Conservation (phyloP, 2,329 filamentous ascomycete species). For the Colletotrichum sidae region DNA sequence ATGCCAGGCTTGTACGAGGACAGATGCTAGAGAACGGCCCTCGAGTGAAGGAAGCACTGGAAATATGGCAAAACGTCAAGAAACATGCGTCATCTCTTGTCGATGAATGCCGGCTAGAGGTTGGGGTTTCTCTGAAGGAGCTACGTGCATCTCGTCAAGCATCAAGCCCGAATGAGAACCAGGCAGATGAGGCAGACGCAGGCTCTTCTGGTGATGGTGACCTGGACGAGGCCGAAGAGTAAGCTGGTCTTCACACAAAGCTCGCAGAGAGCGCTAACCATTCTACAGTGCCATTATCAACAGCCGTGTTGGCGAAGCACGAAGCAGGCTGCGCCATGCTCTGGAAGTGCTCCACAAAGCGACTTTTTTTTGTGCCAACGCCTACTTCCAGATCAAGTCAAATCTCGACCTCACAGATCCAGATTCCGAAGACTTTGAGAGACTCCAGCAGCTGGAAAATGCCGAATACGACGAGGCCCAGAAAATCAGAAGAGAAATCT, state of each 20-base stretch:
- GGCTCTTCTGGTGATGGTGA: slow-evolving; percentile 44
- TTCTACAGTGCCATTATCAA: slow-evolving; percentile 58
- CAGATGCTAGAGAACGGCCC: slow-evolving; percentile 84
- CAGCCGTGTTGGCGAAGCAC: slow-evolving; percentile 65
- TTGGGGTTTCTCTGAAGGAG: slow-evolving; percentile 61
- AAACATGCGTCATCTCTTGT: slow-evolving; percentile 65
- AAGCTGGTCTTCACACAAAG: slow-evolving; percentile 45
- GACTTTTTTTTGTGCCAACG: slow-evolving; percentile 86
- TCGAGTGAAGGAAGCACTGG: slow-evolving; percentile 73
- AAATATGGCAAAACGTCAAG: slow-evolving; percentile 73
- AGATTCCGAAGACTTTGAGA: slow-evolving; percentile 74
- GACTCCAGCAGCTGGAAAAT: slow-evolving; percentile 77
- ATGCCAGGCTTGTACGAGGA: slow-evolving; percentile 74
- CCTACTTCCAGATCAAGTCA: slow-evolving; percentile 84
- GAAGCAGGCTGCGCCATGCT: slow-evolving; percentile 76
- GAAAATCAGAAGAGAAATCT: slow-evolving; percentile 78
- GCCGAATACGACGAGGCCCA: slow-evolving; percentile 84
- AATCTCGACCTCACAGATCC: slow-evolving; percentile 72
- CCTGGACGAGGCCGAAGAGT: slow-evolving; percentile 50
- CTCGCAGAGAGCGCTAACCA: slow-evolving; percentile 74
- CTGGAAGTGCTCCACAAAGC: slow-evolving; percentile 86
- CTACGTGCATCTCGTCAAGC: background rate
- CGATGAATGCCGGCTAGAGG: slow-evolving; percentile 71
- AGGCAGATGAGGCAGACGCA: background rate
- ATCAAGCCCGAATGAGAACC: background rate